Evolutionary conservation across 495 filamentous ascomycete genomes (phyloP).

Genomic region (Penicillium nucicola): DNA sequence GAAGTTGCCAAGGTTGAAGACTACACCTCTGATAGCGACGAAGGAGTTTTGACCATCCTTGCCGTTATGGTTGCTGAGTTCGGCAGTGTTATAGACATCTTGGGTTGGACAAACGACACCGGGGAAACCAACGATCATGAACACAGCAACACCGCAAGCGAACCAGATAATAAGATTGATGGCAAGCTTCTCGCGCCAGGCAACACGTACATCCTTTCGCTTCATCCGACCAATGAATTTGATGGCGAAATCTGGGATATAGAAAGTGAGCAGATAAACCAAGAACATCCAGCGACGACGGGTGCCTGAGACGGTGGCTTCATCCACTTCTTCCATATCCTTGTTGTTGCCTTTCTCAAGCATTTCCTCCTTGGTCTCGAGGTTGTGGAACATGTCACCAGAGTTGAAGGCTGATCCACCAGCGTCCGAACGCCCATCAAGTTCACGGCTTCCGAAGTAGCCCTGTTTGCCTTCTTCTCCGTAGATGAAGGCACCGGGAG

Average conservation of each 20-base stretch:
- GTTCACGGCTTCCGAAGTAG: slow-evolving; percentile 80
- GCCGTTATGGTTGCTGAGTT: slow-evolving; percentile 72
- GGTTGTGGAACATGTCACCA: slow-evolving; percentile 96
- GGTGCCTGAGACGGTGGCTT: slow-evolving; percentile 68
- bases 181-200: slow-evolving; percentile 95
- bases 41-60: slow-evolving; percentile 62
- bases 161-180: slow-evolving; percentile 99
- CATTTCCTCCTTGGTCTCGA: slow-evolving; percentile 90
- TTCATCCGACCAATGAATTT: slow-evolving; percentile 77
- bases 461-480: slow-evolving; percentile 67
- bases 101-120: slow-evolving; percentile 87
- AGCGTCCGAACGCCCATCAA: slow-evolving; percentile 86
- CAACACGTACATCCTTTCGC: slow-evolving; percentile 87
- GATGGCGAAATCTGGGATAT: slow-evolving; percentile 81
- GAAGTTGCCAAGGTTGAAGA: slow-evolving; percentile 78
- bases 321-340: slow-evolving; percentile 86
- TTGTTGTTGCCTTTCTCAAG: slow-evolving; percentile 92
- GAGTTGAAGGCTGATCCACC: slow-evolving; percentile 82
- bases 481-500: slow-evolving; percentile 62
- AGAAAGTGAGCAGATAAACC: slow-evolving; percentile 84
- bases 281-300: slow-evolving; percentile 90
- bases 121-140: slow-evolving; percentile 89
- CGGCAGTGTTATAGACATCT: slow-evolving; percentile 75
- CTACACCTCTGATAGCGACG: slow-evolving; percentile 80
- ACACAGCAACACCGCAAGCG: slow-evolving; percentile 70